Conservation (phyloP, 805 yeast species). For the Isabelozyma heimii region DNA sequence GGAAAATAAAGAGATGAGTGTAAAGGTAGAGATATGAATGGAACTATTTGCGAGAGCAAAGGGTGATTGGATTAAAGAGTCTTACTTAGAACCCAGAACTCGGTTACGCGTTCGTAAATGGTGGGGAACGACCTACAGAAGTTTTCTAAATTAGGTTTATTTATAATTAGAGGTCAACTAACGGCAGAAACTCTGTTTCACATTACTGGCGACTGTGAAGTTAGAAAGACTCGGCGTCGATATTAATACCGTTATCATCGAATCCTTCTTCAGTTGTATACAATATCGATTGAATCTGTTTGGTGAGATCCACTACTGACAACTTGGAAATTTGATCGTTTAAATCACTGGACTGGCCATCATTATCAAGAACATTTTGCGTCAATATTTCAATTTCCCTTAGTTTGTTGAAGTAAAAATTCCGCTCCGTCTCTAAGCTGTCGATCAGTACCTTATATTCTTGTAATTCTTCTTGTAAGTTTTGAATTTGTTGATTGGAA, state of each 20-base stretch:
- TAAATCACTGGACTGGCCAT: constrained; percentile 20
- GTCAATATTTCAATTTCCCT: constrained; percentile 83
- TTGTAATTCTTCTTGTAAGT: constrained; percentile 48
- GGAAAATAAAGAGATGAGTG: not conserved
- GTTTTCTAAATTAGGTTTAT: not conserved
- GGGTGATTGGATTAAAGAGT: no score
- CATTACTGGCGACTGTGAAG: not conserved
- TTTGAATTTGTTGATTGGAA: constrained; percentile 38
- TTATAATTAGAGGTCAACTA: no score
- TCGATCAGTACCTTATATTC: constrained; percentile 61
- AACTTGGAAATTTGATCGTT: constrained; percentile 41
- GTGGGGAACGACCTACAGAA: not conserved
- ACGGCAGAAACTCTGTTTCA: no score
- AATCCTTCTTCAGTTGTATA: constrained; percentile 86
- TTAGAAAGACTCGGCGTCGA: constrained; percentile 16
- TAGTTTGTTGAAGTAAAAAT: constrained; percentile 85
- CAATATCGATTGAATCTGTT: constrained; percentile 70
- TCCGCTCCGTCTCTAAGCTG: constrained; percentile 76
- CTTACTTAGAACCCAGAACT: not conserved
- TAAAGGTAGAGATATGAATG: not conserved
- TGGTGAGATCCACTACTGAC: constrained; percentile 25
- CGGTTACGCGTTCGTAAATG: not conserved
- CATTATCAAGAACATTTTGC: constrained; percentile 45
- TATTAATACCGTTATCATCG: constrained; percentile 36
- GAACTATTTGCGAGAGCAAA: not conserved